phyloP scores from a whole-genome alignment of 306 rosid genomes.

The Dryas alaskensis region DNA sequence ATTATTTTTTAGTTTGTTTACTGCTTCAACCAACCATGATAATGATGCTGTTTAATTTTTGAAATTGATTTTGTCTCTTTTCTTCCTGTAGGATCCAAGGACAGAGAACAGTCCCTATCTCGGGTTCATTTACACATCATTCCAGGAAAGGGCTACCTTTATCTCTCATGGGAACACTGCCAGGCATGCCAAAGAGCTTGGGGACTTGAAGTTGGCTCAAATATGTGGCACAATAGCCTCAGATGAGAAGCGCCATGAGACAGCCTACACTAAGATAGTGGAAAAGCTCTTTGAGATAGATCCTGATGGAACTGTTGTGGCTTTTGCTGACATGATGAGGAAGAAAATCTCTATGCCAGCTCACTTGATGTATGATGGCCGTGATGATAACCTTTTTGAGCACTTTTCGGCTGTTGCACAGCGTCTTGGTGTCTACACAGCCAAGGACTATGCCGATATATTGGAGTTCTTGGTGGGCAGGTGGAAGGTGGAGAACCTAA shows the following conservation, averaged over 20 bases:
- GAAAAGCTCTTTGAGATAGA: conserved; percentile 86
- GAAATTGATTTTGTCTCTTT: neutral
- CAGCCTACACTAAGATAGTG: conserved; percentile 84
- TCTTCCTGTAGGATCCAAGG: conserved; percentile 61
- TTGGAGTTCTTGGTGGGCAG: conserved; percentile 81
- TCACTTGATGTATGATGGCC: conserved; percentile 87
- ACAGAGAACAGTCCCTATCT: conserved; percentile 90
- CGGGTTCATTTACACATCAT: conserved; percentile 86
- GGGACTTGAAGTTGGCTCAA: conserved; percentile 83
- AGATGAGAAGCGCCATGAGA: conserved; percentile 91
- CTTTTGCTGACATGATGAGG: conserved; percentile 96
- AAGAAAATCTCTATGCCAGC: conserved; percentile 92
- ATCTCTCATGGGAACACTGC: conserved; percentile 97
- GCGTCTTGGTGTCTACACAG: conserved; percentile 81
- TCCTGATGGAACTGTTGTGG: conserved; percentile 67
- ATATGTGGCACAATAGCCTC: conserved; percentile 84
- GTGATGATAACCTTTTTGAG: conserved; percentile 64
- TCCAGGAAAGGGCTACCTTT: conserved; percentile 92
- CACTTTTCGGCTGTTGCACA: conserved; percentile 80
- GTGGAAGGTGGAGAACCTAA: conserved; percentile 71
- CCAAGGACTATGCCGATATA: conserved; percentile 87
- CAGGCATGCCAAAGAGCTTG: conserved; percentile 77
- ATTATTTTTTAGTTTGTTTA: neutral
- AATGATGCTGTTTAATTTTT: neutral
- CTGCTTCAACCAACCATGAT: neutral